Evolutionary conservation across 108 stramenopile species (phyloP), one percentile per base, ranked within the genome.

Genomic region (Fragilariopsis cylindrus): DNA sequence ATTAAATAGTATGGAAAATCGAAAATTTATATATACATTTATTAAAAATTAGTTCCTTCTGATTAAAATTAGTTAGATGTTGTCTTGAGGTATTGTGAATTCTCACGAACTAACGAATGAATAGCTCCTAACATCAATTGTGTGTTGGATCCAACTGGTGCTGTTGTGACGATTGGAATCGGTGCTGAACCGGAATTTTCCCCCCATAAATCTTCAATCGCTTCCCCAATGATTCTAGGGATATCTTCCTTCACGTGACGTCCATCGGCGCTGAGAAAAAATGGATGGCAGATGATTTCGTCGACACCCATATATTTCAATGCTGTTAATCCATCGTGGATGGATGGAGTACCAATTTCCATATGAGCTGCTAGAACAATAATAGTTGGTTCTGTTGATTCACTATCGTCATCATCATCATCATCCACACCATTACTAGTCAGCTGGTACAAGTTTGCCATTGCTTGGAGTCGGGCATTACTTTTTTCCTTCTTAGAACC

Each of bases 281-380:
- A 98, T 4, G 97, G 97, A 75, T 96, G 96, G 57, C 93, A 94
- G 16, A 98, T 64, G 45, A 94, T 87, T 78, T 90, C 79, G 52
- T 84, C 81, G 50, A 91, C 82, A 65, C 84, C 71, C 50, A 68
- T 60, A 39, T 85, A 71, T 54, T 88, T 44, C 69, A 97, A 65
- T 40, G 72, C 64, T 76, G 84, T 69, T 69, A 97, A 47, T 11
- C 86, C 86, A 48, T 92, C 76, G 15, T 84, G 79, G 65, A 98
- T 96, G 56, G 80, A 88, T 21, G 97, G 97, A 15, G 73, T 53
- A 4, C 93, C 92, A 71, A 98, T 84, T 74, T 98, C 97, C 97
- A 98, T 98, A 70, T 98, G 97, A 2, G 96, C 92, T 7, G 92
- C 90, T 76, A 83, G 54, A 9, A 94, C 91, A 3, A 90, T 60